These are phyloP conservation scores for Aeschynomene evenia DNA, from an alignment of 306 rosid genomes.

Conservation along the genomic window DNA sequence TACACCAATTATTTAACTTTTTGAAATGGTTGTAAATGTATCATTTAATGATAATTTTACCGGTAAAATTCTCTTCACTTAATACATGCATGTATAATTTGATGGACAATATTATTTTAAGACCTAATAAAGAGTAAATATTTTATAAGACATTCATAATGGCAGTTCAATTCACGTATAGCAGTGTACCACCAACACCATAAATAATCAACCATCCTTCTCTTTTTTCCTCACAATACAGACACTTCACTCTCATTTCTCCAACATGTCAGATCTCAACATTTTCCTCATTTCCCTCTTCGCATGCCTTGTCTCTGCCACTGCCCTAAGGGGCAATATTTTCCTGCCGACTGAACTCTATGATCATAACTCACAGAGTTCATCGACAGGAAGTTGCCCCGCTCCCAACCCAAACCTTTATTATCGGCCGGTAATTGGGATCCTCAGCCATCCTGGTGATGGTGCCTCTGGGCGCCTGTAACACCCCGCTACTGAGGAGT, in stretches of 20 bases:
- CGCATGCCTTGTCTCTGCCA: not conserved
- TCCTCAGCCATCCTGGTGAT: constrained; percentile 67
- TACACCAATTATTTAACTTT: too few relatives aligned
- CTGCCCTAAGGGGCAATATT: constrained; percentile 25
- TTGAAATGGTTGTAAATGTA: too few relatives aligned
- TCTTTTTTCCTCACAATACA: not conserved
- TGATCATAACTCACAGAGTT: not conserved
- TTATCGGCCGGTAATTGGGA: constrained; percentile 66
- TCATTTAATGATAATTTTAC: too few relatives aligned
- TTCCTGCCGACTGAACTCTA: constrained; percentile 40
- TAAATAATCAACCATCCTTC: not conserved
- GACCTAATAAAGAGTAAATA: too few relatives aligned
- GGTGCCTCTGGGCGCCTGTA: constrained; percentile 78
- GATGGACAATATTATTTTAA: too few relatives aligned
- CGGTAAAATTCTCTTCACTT: too few relatives aligned
- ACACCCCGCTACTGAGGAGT: too few relatives aligned
- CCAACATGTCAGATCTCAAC: constrained; percentile 15
- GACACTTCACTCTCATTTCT: not conserved
- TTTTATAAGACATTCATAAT: too few relatives aligned
- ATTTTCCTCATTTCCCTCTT: constrained; percentile 29
- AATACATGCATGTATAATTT: too few relatives aligned
- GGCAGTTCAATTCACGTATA: too few relatives aligned
- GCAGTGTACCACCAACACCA: not conserved
- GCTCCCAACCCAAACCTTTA: constrained; percentile 40
- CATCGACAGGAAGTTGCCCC: constrained; percentile 24